These are phyloP conservation scores for Suillus paluster DNA, from an alignment of 768 basidiomycete genomes.

Conservation along the genomic window DNA sequence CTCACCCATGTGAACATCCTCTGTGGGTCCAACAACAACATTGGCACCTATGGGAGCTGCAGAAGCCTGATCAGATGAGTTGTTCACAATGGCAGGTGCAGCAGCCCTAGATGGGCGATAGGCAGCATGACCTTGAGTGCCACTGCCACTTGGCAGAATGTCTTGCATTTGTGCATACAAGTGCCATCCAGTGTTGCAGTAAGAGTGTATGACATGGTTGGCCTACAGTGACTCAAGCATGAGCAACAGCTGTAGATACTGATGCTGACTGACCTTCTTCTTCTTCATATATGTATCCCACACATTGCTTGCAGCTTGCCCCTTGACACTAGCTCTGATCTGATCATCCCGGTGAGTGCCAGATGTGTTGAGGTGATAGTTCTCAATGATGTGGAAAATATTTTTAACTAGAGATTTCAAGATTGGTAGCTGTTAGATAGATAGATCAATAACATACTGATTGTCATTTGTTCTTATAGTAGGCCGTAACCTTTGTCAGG, in stretches of 20 bases:
- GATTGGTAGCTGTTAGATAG: no score
- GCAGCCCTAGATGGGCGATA: background rate
- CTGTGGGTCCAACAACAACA: no score
- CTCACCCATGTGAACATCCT: no score
- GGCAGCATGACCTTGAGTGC: background rate
- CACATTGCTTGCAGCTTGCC: background rate
- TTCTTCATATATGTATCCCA: background rate
- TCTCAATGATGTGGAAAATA: background rate
- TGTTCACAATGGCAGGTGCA: no score
- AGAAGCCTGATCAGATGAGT: no score
- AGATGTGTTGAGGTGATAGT: background rate
- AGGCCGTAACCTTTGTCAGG: no score
- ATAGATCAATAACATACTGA: no score
- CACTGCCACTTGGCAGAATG: background rate
- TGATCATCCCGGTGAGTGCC: background rate
- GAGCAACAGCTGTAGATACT: background rate
- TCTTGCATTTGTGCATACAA: background rate
- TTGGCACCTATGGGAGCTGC: no score
- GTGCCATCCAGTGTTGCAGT: background rate
- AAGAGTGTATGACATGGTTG: background rate
- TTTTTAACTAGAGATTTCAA: conserved; percentile 1
- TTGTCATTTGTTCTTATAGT: no score
- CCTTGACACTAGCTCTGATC: background rate
- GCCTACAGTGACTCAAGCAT: no score
- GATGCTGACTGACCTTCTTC: background rate